These are phyloP conservation scores for Ustulina deusta DNA, from an alignment of 2,329 filamentous ascomycete genomes.

Conservation along the genomic window DNA sequence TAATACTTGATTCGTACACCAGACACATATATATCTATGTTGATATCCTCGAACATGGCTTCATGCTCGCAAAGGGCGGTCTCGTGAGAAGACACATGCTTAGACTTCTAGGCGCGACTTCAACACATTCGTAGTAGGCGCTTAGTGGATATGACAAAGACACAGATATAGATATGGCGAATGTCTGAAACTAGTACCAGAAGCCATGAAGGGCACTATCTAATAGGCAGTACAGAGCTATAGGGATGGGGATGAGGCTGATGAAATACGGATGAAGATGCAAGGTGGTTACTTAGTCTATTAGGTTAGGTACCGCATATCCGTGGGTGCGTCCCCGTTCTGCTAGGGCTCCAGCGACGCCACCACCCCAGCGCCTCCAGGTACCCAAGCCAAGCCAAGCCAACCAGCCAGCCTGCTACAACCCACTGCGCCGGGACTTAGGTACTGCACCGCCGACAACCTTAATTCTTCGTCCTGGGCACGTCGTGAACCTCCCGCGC, in stretches of 20 bases:
- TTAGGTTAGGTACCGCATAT: no score
- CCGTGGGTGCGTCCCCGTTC: not conserved
- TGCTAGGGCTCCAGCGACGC: not conserved
- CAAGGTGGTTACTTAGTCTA: no score
- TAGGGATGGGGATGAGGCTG: not conserved
- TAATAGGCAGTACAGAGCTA: not conserved
- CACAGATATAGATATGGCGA: no score
- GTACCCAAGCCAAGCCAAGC: not conserved
- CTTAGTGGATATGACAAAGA: not conserved
- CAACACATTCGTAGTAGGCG: no score
- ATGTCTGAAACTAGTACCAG: not conserved
- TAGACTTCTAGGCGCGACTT: not conserved
- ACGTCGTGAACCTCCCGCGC: not conserved
- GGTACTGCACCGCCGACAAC: slow-evolving; percentile 6
- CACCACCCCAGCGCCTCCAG: slow-evolving; percentile 5
- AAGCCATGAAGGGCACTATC: not conserved
- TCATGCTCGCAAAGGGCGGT: not conserved
- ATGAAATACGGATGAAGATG: slow-evolving; percentile 2
- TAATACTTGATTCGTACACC: slow-evolving; percentile 24
- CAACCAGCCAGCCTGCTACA: slow-evolving; percentile 12
- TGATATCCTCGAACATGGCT: slow-evolving; percentile 2
- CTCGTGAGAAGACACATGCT: not conserved
- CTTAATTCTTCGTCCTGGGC: not conserved
- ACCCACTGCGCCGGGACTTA: slow-evolving; percentile 6
- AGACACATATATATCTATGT: slow-evolving; percentile 8